Base-by-base conservation (phyloP, 2,329 filamentous ascomycete genomes). In the Escovopsis weberi region DNA sequence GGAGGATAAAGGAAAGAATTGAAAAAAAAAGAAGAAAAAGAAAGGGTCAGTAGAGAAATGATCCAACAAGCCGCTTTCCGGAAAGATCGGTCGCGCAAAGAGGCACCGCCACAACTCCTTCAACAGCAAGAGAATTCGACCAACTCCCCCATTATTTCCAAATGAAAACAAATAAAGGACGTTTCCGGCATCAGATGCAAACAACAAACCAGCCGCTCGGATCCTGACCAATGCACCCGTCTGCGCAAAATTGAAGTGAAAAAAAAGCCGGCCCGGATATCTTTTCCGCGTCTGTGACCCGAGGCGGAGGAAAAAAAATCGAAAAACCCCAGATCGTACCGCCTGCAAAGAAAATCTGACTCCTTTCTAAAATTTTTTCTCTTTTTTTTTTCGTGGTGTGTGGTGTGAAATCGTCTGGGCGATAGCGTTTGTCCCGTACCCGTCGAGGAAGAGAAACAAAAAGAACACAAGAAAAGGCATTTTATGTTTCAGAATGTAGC, bases 361-460 rank as follows among this genome's bases (percentile, higher is more conserved):
- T 50, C 54, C 53, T 50, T 55, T 46, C 69, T 72, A 73, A 70
- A 69, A 68, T 52, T 50, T 62, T 55, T 69, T 68, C 51, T 48
- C 62, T 55, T 64, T 64, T 54, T 57, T 56, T 58, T 58, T 55
- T 18, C 15, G 15, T 15, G 15, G 15, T 15, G 15, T 15, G 38
- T 41, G 38, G 23, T 23, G 23, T 23, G 23, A 23, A 32, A 32
- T 32, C 28, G 47, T 55, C 51, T 58, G 62, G 59, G 60, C 61
- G 58, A 63, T 67, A 67, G 71, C 60, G 53, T 70, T 53, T 70
- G 57, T 66, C 67, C 62, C 70, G 52, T 54, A 39, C 50, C 53
- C 54, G 48, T 47, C 45, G 55, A 50, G 53, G 37, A 45, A 32
- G 28, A 32, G 28, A 11, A 32, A 32, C 8, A 32, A 32, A 11